Conservation (phyloP, 2,329 filamentous ascomycete genomes). For the Rasamsonia emersonii region DNA sequence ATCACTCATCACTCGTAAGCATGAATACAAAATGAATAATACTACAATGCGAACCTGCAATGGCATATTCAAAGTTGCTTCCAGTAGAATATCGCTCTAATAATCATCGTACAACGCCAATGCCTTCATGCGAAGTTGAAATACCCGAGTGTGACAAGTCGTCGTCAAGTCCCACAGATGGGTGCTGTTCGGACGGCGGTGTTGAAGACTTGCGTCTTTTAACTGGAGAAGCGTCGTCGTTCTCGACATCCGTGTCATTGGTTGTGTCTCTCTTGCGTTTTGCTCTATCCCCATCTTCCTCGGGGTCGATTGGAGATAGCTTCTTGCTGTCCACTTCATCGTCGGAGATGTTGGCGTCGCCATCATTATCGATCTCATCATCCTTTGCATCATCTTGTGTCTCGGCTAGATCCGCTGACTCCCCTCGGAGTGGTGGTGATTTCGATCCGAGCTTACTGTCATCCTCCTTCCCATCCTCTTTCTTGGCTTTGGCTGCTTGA, state of each 20-base stretch:
- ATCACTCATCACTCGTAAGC: too few relatives aligned
- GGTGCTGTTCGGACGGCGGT: constrained; percentile 2
- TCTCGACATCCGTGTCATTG: constrained; percentile 14
- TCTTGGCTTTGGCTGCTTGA: constrained; percentile 15
- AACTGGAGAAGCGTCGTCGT: constrained; percentile 25
- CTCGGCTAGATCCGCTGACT: background rate
- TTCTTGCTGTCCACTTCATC: constrained; percentile 20
- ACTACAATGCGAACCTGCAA: background rate
- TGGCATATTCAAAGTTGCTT: background rate
- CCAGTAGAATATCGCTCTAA: background rate
- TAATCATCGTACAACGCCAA: constrained; percentile 10
- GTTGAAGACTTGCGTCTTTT: constrained; percentile 8
- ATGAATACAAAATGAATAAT: too few relatives aligned
- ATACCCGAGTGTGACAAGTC: constrained; percentile 7
- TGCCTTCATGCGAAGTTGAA: constrained; percentile 8
- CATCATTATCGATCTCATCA: constrained; percentile 24
- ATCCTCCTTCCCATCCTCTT: constrained; percentile 13
- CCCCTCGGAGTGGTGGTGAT: constrained; percentile 3
- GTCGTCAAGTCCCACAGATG: constrained; percentile 7
- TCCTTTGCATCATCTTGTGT: constrained; percentile 13
- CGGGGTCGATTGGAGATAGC: constrained; percentile 22
- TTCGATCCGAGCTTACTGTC: constrained; percentile 5
- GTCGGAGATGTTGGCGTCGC: constrained; percentile 40
- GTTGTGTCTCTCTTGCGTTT: constrained; percentile 47
- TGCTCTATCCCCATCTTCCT: constrained; percentile 28